These are phyloP conservation scores for Pythium biforme DNA, from an alignment of 352 stramenopile genomes.

Conservation along the genomic window DNA sequence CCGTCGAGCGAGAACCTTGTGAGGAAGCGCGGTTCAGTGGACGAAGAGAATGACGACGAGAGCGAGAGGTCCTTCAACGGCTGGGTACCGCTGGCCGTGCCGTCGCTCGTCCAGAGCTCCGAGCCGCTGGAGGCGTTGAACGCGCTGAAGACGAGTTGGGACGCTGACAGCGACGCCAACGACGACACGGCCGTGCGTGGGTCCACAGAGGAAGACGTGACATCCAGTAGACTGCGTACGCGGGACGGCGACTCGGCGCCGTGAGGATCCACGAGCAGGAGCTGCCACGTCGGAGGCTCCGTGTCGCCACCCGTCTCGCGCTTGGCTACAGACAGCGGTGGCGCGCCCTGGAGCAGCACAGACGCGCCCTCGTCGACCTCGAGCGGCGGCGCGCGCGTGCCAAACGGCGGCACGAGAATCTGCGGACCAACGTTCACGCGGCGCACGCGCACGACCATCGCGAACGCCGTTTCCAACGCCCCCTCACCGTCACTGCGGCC, in stretches of 20 bases:
- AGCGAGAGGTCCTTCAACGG: constrained; percentile 70
- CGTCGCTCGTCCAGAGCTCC: constrained; percentile 85
- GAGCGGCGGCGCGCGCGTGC: constrained; percentile 32
- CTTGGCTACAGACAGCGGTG: neutral
- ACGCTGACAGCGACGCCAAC: constrained; percentile 10
- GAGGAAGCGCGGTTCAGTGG: constrained; percentile 38
- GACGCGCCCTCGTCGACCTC: constrained; percentile 40
- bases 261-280: constrained; percentile 27
- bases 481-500: neutral
- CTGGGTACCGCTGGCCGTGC: constrained; percentile 52
- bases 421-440: constrained; percentile 37
- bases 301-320: neutral
- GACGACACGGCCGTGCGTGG: neutral
- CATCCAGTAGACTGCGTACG: constrained; percentile 8
- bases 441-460: constrained; percentile 38
- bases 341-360: constrained; percentile 43
- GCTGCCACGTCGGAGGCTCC: neutral
- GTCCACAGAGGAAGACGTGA: neutral
- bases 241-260: constrained; percentile 3
- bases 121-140: constrained; percentile 18
- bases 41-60: constrained; percentile 30
- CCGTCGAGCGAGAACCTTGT: constrained; percentile 54
- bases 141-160: constrained; percentile 38
- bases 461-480: constrained; percentile 30
- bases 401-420: constrained; percentile 41